Base-by-base conservation (phyloP, 176 grass and related monocot genomes). In the Aegilops longissima region DNA sequence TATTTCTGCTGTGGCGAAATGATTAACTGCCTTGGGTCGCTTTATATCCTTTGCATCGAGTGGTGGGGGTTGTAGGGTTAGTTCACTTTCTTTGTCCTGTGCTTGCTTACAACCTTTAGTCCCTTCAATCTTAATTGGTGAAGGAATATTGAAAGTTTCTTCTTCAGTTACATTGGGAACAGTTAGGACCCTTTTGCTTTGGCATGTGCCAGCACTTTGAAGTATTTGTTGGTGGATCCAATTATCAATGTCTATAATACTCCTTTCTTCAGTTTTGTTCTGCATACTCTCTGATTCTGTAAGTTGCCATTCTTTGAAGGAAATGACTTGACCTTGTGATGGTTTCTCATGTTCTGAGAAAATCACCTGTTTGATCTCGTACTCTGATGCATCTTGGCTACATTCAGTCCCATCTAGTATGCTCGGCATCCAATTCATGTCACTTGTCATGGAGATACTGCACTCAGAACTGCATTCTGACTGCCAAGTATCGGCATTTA, bases 381-480 rank as follows among this genome's bases (percentile, higher is more conserved):
- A 94, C 8, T 92, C 96, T 80, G 90, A 92, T 71, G 84, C 65
- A 82, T 77, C 93, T 67, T 87, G 93, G 82, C 86, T 95, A 59
- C 77, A 92, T 78, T 86, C 77, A 80, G 75, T 85, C 44, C 73
- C 93, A 85, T 95, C 88, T 76, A 80, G 81, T 59, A 77, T 76
- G 33, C 80, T 90, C 42, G 87, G 70, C 45, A 63, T 66, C 86
- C 86, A 86, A 76, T 91, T 86, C 62, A 88, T 83, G 39, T 88
- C 89, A 86, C 84, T 89, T 87, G 76, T 84, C 81, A 86, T 90
- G 38, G 93, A 89, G 11, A 94, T 95, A 86, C 90, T 98, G 85
- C 90, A 92, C 73, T 95, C 90, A 44, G 96, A 95, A 61, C 76
- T 86, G 80, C 83, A 93, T 78, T 98, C 96, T 87, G 93, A 98